These are phyloP conservation scores for Pholiota molesta DNA, from an alignment of 768 basidiomycete genomes.

Conservation along the genomic window DNA sequence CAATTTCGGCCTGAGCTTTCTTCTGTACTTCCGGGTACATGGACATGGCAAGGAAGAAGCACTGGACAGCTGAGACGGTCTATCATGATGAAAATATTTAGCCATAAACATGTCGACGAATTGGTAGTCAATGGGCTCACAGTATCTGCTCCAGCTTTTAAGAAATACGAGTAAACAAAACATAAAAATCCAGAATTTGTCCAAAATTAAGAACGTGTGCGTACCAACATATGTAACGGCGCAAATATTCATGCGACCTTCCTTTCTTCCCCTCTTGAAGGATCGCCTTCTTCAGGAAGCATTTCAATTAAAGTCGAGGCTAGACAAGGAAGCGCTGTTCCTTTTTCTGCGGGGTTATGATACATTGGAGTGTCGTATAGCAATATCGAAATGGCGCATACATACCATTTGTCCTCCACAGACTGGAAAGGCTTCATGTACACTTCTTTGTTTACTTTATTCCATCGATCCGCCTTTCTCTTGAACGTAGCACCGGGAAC, in stretches of 20 bases:
- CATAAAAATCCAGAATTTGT: no score
- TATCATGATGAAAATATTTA: not conserved
- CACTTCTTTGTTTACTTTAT: slow-evolving; percentile 15
- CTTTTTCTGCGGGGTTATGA: slow-evolving; percentile 9
- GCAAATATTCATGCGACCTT: slow-evolving; percentile 19
- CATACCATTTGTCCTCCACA: slow-evolving; percentile 22
- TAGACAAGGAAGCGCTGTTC: slow-evolving; percentile 19
- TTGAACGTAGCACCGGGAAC: slow-evolving; percentile 42
- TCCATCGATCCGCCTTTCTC: slow-evolving; percentile 24
- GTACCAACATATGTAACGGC: slow-evolving; percentile 26
- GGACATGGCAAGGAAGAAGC: slow-evolving; percentile 28
- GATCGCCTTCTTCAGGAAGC: slow-evolving; percentile 20
- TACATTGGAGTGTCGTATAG: not conserved
- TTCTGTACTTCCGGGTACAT: slow-evolving; percentile 26
- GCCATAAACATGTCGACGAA: not conserved
- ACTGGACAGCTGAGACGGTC: slow-evolving; percentile 26
- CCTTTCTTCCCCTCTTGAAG: slow-evolving; percentile 22
- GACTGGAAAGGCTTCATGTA: slow-evolving; percentile 21
- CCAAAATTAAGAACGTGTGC: not conserved
- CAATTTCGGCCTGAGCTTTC: slow-evolving; percentile 30
- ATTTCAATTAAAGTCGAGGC: slow-evolving; percentile 20
- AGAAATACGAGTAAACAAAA: not conserved
- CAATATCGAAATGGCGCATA: not conserved
- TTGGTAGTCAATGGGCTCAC: slow-evolving; percentile 14
- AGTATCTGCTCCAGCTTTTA: slow-evolving; percentile 24